Evolutionary conservation across 345 rosid species (phyloP).

Genomic region (Mercurialis annua): DNA sequence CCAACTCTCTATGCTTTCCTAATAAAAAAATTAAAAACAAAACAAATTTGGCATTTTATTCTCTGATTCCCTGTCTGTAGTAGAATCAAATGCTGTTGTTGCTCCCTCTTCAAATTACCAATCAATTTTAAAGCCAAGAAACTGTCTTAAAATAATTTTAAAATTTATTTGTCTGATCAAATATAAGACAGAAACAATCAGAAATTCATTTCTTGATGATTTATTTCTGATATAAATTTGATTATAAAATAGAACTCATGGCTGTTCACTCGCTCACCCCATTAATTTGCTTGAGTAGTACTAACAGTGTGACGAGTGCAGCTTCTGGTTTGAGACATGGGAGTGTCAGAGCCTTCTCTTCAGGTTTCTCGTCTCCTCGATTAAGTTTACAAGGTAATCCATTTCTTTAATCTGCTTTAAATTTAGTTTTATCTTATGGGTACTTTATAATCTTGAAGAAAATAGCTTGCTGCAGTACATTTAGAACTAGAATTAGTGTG

Average conservation of each 20-base stretch:
- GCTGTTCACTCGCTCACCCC: conserved; percentile 36
- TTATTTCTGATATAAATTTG: neutral
- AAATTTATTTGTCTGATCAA: neutral
- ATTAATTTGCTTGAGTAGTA: conserved; percentile 24
- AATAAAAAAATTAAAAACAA: neutral
- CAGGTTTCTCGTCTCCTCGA: conserved; percentile 21
- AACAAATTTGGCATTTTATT: neutral
- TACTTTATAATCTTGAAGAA: neutral
- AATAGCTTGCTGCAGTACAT: too few relatives aligned
- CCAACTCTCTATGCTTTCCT: neutral
- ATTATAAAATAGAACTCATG: conserved; percentile 21
- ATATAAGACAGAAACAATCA: neutral
- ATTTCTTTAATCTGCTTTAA: neutral
- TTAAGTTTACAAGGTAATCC: conserved; percentile 25
- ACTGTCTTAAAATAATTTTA: too few relatives aligned
- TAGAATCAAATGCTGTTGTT: neutral
- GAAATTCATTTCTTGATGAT: neutral
- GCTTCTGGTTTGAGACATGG: conserved; percentile 22
- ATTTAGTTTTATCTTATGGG: neutral
- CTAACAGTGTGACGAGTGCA: too few relatives aligned
- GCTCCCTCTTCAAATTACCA: neutral
- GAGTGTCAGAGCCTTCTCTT: conserved; percentile 21
- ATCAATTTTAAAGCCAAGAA: neutral
- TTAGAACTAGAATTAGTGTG: neutral
- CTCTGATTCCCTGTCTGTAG: neutral